Conservation (phyloP, 2,329 filamentous ascomycete species). For the Neopestalotiopsis sp. region DNA sequence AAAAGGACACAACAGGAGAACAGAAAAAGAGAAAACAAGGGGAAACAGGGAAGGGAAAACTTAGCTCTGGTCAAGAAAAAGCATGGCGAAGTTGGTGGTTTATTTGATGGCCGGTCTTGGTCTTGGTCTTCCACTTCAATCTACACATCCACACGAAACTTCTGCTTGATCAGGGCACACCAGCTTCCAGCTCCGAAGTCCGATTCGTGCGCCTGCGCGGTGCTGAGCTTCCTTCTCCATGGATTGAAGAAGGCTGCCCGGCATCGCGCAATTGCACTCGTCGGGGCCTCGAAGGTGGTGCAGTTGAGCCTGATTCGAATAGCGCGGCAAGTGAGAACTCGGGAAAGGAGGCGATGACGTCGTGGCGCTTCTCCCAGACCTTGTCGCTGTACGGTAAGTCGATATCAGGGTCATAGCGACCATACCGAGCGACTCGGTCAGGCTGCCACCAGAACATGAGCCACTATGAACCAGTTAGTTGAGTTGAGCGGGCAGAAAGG, state of each 20-base stretch:
- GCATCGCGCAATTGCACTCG: too few species aligned
- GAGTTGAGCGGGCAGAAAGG: not conserved
- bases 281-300: not conserved
- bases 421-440: constrained; percentile 25
- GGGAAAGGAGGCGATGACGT: not conserved
- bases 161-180: not conserved
- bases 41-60: not conserved
- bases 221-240: constrained; percentile 7
- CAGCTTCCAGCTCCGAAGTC: not conserved
- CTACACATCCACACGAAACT: constrained; percentile 3
- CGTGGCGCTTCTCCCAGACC: constrained; percentile 12
- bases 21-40: not conserved
- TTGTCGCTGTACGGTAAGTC: constrained; percentile 25
- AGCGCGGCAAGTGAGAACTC: not conserved
- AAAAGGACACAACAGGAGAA: not conserved
- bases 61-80: constrained; percentile 7
- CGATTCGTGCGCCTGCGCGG: not conserved
- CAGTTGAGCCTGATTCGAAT: not conserved
- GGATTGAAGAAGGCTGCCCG: constrained; percentile 20
- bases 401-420: constrained; percentile 21
- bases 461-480: constrained; percentile 20
- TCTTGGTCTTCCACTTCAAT: constrained; percentile 14
- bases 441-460: constrained; percentile 25
- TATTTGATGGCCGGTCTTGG: not conserved
- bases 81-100: not conserved